Percentiles rank a stretch among this genome's conserved stretches.
These are phyloP conservation scores for Monilinia laxa DNA, from an alignment of 2,329 filamentous ascomycete genomes.

Conservation along the genomic window DNA sequence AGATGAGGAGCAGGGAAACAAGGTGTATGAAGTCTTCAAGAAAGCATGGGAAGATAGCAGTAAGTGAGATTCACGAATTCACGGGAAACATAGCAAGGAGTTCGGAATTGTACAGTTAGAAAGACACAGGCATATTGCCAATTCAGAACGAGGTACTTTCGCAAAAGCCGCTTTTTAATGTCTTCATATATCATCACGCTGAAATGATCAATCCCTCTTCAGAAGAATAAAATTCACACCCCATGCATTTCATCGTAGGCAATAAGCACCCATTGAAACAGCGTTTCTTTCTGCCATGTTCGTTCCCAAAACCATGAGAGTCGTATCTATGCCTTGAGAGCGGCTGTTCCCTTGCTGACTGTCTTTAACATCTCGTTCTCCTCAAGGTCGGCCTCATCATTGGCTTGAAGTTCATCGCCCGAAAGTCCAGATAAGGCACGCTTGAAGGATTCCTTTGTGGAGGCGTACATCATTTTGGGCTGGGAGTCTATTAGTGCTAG, in stretches of 20 bases:
- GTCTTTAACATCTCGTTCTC: conserved; percentile 67
- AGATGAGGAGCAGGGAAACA: conserved; percentile 64
- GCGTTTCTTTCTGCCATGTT: conserved; percentile 18
- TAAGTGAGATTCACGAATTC: conserved; percentile 21
- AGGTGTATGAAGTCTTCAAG: conserved; percentile 67
- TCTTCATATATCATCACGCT: conserved; percentile 26
- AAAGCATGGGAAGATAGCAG: conserved; percentile 48
- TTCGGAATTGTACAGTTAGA: conserved; percentile 22
- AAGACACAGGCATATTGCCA: conserved; percentile 20
- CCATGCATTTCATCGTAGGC: conserved; percentile 27
- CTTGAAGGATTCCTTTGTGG: conserved; percentile 85
- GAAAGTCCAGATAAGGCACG: conserved; percentile 73
- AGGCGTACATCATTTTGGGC: conserved; percentile 89
- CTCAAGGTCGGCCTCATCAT: conserved; percentile 81
- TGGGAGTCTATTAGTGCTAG: conserved; percentile 40
- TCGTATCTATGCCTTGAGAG: conserved; percentile 18
- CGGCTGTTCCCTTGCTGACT: conserved; percentile 54
- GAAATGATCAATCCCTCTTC: conserved; percentile 23
- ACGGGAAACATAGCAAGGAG: conserved; percentile 30
- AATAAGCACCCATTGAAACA: conserved; percentile 38
- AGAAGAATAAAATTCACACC: conserved; percentile 21
- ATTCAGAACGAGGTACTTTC: conserved; percentile 14
- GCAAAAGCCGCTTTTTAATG: conserved; percentile 25
- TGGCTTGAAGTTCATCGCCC: conserved; percentile 72
- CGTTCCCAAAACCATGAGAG: conserved; percentile 17